phyloP scores from a whole-genome alignment of 2,329 filamentous ascomycete species.

The Alternaria hordeiaustralica region DNA sequence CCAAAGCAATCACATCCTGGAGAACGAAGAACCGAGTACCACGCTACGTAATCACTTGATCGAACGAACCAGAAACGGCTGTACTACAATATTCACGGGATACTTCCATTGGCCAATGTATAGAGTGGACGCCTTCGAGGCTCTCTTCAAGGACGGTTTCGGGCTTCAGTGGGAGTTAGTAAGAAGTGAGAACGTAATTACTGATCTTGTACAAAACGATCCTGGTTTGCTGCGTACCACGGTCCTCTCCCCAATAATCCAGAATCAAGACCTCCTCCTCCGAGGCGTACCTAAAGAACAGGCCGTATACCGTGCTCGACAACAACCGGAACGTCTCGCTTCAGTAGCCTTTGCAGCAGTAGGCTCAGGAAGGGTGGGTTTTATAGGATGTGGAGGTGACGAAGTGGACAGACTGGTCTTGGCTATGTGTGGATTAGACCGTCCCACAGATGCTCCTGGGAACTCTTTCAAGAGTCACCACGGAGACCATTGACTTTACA shows the following conservation, averaged over 20 bases:
- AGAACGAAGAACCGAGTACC: neutral
- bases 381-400: constrained; percentile 28
- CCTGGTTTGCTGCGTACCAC: neutral
- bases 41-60: neutral
- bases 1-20: neutral
- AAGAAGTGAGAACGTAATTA: neutral
- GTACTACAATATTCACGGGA: neutral
- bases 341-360: constrained; percentile 31
- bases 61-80: neutral
- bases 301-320: neutral
- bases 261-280: neutral
- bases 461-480: neutral
- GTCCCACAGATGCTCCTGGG: constrained; percentile 19
- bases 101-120: neutral
- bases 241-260: neutral
- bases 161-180: neutral
- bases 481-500: neutral
- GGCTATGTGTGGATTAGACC: constrained; percentile 37
- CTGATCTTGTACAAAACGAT: neutral
- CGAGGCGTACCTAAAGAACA: neutral
- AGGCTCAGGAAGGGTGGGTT: constrained; percentile 33
- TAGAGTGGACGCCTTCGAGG: neutral
- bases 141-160: neutral
- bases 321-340: neutral
- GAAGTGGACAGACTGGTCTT: constrained; percentile 30